Evolutionary conservation across 495 filamentous ascomycete genomes (phyloP).

Genomic region (Annulohypoxylon nitens): DNA sequence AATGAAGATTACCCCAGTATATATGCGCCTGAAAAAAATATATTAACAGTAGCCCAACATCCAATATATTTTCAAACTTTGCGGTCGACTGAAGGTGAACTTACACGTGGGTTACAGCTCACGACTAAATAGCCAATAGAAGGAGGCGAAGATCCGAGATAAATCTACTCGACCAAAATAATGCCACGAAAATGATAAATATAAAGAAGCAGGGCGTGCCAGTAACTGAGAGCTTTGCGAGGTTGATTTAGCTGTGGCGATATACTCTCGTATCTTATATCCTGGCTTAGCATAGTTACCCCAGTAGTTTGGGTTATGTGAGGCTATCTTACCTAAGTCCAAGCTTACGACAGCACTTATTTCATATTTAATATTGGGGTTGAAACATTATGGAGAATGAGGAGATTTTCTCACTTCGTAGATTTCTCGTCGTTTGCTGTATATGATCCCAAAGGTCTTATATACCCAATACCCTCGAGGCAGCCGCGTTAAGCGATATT

Average conservation of each 20-base stretch:
- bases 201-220: background rate
- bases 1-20: conserved; percentile 2
- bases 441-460: too few relatives aligned
- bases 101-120: conserved; percentile 1
- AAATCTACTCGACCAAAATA: background rate
- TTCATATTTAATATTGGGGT: background rate
- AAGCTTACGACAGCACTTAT: conserved; percentile 4
- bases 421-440: too few relatives aligned
- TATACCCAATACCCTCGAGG: too few relatives aligned
- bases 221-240: background rate
- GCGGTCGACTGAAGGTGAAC: background rate
- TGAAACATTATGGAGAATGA: background rate
- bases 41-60: background rate
- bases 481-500: background rate
- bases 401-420: background rate
- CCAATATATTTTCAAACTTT: background rate
- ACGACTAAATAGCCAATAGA: background rate
- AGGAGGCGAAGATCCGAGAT: background rate
- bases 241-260: background rate
- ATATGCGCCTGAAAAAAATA: conserved; percentile 14
- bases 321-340: background rate
- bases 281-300: background rate
- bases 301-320: background rate
- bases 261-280: background rate
- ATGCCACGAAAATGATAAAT: background rate